Base-by-base conservation (phyloP, 1,284 basidiomycete genomes). In the Fomitiporia mediterranea region DNA sequence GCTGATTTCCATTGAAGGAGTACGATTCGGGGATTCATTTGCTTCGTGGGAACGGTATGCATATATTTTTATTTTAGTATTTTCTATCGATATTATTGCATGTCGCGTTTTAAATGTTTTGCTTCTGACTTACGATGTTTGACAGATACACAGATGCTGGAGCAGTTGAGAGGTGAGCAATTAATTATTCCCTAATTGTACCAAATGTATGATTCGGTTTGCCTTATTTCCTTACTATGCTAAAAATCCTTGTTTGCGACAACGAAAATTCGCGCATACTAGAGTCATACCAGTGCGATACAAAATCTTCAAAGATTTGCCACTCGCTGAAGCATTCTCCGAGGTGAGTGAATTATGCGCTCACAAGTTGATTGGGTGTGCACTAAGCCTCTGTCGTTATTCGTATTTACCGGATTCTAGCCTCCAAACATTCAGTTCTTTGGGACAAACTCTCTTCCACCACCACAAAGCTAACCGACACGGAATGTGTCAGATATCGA, bases 371-470 rank as follows among this genome's bases (percentile, higher is more conserved):
- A 15, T n/a, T 15, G 44, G 25, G n/a, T 19, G 13, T 25, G n/a
- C 2, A 28, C 25, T 11, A 7, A 13, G 9, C 15, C 9, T 4
- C 25, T 3, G 23, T n/a, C 3, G 2, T 11, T 7, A 30, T 30
- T 2, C 9, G 25, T 15, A 30, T 6, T 15, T 6, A 4, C 15
- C 27, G 8, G 0, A 11, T 4, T 15, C 7, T 30, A 46, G 44
- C 44, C 44, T 8, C 44, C 44, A 46, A 46, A 32, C 44, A 9
- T 46, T 28, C 44, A 46, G 17, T 46, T 46, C 44, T 46, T 32
- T 30, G 44, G 25, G 3, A 46, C 44, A 6, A 30, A 46, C 25
- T 46, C 44, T 25, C 27, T 46, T 13, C 44, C 44, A 25, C 25
- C 25, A 11, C 44, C 44, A 9, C 27, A 43, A 3, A 43, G 23